Percentiles rank a stretch among this genome's conserved stretches.
phyloP scores from a whole-genome alignment of 352 stramenopile species.

The Globisporangium solare region DNA sequence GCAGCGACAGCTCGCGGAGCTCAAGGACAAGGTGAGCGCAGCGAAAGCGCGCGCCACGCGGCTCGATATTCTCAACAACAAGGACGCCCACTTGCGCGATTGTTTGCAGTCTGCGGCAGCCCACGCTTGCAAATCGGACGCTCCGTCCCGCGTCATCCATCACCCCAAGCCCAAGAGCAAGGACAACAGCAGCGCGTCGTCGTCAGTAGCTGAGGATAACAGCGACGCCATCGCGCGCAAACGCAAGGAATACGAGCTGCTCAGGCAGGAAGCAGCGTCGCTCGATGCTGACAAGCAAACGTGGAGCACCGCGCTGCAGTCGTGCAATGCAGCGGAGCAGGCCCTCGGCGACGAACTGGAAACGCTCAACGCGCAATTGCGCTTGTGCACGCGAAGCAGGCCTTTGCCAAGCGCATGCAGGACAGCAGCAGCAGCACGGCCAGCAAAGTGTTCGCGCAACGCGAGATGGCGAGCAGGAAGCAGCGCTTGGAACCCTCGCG shows the following conservation, averaged over 20 bases:
- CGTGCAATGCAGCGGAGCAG: conserved; percentile 23
- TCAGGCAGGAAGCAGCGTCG: conserved; percentile 19
- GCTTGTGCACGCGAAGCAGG: conserved; percentile 40
- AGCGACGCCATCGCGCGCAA: conserved; percentile 15
- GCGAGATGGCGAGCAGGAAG: conserved; percentile 38
- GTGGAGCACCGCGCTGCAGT: conserved; percentile 20
- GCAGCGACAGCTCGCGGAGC: conserved; percentile 32
- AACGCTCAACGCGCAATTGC: conserved; percentile 29
- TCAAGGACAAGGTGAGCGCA: conserved; percentile 33
- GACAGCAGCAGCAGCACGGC: neutral
- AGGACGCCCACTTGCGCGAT: conserved; percentile 50
- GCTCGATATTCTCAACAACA: conserved; percentile 51
- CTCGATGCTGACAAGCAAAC: conserved; percentile 14
- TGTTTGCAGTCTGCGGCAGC: conserved; percentile 25
- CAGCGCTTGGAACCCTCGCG: conserved; percentile 34
- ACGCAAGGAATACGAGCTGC: conserved; percentile 35
- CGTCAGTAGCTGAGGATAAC: conserved; percentile 7
- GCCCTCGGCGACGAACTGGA: conserved; percentile 29
- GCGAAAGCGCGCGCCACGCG: conserved; percentile 33
- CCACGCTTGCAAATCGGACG: too few species aligned
- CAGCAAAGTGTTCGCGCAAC: neutral
- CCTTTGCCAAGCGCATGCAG: conserved; percentile 46
- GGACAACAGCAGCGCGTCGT: neutral
- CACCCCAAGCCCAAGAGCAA: conserved; percentile 6
- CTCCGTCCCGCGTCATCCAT: neutral